A percentile compares a stretch with the other conserved stretches of the same genome.
These are phyloP conservation scores for Acanthamoeba castellanii DNA, from an alignment of 208 protist species.

Conservation along the genomic window DNA sequence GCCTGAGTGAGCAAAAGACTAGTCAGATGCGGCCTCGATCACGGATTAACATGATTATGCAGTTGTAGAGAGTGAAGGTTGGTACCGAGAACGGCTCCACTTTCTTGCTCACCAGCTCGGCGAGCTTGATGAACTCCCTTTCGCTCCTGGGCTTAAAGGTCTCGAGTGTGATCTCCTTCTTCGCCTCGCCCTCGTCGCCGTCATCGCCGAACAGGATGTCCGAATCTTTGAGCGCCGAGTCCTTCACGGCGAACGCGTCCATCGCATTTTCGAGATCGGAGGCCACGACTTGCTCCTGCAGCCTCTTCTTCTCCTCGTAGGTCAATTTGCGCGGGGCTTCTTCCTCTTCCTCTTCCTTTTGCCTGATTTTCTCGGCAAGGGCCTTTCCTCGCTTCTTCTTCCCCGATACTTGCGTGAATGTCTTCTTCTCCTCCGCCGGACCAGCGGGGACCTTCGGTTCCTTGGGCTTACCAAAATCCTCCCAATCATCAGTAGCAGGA, in stretches of 20 bases:
- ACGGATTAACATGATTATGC: background rate
- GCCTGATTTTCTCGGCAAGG: background rate
- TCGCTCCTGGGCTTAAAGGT: slow-evolving; percentile 40
- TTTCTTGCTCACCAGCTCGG: slow-evolving; percentile 42
- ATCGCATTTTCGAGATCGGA: slow-evolving; percentile 60
- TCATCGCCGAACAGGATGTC: slow-evolving; percentile 58
- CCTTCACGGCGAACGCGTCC: slow-evolving; percentile 45
- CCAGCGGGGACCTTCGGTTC: background rate
- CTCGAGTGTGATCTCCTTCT: slow-evolving; percentile 45
- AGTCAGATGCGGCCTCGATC: background rate
- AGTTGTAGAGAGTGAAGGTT: background rate
- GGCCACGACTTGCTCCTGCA: slow-evolving; percentile 16
- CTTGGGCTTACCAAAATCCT: slow-evolving; percentile 25
- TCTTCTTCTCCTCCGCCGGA: slow-evolving; percentile 47
- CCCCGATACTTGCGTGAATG: slow-evolving; percentile 28
- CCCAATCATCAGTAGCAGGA: slow-evolving; percentile 9
- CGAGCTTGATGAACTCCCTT: slow-evolving; percentile 21
- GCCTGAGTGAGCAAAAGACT: background rate
- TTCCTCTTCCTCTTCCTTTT: background rate
- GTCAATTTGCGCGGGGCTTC: background rate
- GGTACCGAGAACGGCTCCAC: slow-evolving; percentile 24
- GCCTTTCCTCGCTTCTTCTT: slow-evolving; percentile 52
- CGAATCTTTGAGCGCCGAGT: slow-evolving; percentile 34
- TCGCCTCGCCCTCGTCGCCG: background rate
- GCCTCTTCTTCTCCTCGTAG: slow-evolving; percentile 33